Base-by-base conservation (phyloP, 805 yeast species). In the Wickerhamomyces strasburgensis region DNA sequence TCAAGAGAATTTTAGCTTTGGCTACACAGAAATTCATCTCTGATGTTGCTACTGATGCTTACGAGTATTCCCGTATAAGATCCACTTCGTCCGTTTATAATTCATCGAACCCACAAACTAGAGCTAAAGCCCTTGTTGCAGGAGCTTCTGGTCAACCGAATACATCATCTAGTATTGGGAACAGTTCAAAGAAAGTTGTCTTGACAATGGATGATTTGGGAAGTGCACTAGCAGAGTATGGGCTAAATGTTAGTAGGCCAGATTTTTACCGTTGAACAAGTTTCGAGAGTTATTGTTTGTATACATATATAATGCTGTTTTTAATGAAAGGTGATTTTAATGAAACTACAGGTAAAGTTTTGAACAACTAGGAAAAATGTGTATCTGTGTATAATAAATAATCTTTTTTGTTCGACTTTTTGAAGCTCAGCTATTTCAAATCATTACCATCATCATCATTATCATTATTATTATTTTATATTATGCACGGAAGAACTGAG, bases 21-120 rank as follows among this genome's bases (percentile, higher is more conserved):
- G 98, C 98, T 1, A 93, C 98, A 0, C 98, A 94, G 54, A 93
- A 93, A 56, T 93, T 93, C 58, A 74, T 93, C 19, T 78, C 89
- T 43, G 98, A 93, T 57, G 80, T 93, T 21, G 96, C 98, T 2
- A 86, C 88, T 13, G 98, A 93, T 56, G 97, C 98, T 0, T 93
- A 87, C 57, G 98, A 93, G 57, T 89, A 87, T 56, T 84, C 96
- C 7, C 69, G 98, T 43, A 93, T 93, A 47, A 73, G 98, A 44
- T 85, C 93, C n/a, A 69, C 85, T 5, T 78, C 87, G 10, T 78
- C 96, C 0, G 94, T 89, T n/a, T 80, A 84, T 51, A 80, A 82
- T 51, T 78, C 95, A 5, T 71, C 84, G 30, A 86, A 86, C 54
- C 95, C 96, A 6, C 95, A 85, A 56, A 82, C 79, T 2, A 70